phyloP scores from a whole-genome alignment of 176 grass and related monocot genomes.

The Hordeum marinum region DNA sequence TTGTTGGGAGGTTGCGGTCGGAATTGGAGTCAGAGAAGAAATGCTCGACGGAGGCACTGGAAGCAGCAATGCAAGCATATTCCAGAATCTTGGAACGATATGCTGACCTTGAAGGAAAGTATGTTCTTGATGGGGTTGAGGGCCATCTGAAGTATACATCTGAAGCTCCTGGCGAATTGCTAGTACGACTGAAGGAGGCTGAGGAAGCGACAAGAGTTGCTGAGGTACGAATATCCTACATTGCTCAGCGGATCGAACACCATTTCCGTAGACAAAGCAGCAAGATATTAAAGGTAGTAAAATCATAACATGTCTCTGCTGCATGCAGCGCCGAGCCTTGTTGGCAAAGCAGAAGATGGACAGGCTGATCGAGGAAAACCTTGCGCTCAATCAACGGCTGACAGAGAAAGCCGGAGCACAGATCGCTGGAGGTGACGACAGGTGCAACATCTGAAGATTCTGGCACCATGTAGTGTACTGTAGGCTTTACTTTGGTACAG shows the following conservation, averaged over 20 bases:
- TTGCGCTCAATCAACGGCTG: constrained; percentile 41
- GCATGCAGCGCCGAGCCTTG: constrained; percentile 43
- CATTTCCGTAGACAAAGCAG: background rate
- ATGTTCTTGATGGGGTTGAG: constrained; percentile 79
- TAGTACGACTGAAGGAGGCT: constrained; percentile 72
- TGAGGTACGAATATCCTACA: constrained; percentile 44
- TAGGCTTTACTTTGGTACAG: background rate
- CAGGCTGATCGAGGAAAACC: constrained; percentile 69
- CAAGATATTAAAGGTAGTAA: background rate
- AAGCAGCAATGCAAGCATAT: constrained; percentile 86
- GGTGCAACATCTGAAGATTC: constrained; percentile 80
- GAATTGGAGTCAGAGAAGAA: constrained; percentile 82
- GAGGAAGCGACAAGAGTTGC: constrained; percentile 55
- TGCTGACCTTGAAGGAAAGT: constrained; percentile 90
- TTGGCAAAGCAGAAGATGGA: constrained; percentile 78
- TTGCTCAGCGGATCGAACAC: background rate
- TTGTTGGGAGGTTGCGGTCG: constrained; percentile 39
- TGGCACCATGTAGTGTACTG: too few species aligned
- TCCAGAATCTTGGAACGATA: constrained; percentile 84
- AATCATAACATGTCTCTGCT: background rate
- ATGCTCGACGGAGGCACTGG: constrained; percentile 81
- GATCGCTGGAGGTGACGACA: constrained; percentile 62
- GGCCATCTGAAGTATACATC: constrained; percentile 72
- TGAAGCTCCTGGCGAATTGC: constrained; percentile 82
- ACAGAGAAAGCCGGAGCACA: constrained; percentile 17